phyloP scores from a whole-genome alignment of 768 basidiomycete species.

The Podaxis sp. region DNA sequence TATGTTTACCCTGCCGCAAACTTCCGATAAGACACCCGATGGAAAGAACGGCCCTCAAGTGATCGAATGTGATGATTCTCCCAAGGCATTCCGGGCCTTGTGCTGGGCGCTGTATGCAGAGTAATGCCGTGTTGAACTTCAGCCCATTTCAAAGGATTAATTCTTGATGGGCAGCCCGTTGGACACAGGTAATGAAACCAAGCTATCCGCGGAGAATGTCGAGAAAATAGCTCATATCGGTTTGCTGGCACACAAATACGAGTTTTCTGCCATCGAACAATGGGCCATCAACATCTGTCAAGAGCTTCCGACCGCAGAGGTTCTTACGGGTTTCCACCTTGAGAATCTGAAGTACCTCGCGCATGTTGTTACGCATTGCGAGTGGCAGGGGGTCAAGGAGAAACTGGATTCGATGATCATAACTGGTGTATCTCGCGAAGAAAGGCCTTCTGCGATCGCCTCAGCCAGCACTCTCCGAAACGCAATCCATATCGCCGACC shows the following conservation, averaged over 20 bases:
- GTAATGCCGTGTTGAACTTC: background rate
- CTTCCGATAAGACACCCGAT: background rate
- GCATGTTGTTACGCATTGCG: background rate
- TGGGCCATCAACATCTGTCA: background rate
- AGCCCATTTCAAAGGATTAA: background rate
- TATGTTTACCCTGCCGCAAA: background rate
- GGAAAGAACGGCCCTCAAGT: background rate
- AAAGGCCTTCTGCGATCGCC: background rate
- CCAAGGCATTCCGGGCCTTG: background rate
- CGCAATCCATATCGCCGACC: background rate
- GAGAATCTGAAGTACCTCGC: background rate
- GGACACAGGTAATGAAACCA: background rate
- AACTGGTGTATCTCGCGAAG: background rate
- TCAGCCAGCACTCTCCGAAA: background rate
- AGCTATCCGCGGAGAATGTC: background rate
- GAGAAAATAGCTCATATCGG: background rate
- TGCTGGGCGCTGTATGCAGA: conserved; percentile 4
- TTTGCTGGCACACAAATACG: background rate
- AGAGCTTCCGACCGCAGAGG: background rate
- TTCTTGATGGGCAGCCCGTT: background rate
- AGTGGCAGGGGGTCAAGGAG: background rate
- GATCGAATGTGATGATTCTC: background rate
- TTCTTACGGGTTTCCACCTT: background rate
- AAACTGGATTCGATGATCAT: background rate
- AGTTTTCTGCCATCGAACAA: background rate